Evolutionary conservation across 2,329 filamentous ascomycete species (phyloP).

Genomic region (Penicillium sclerotiorum): DNA sequence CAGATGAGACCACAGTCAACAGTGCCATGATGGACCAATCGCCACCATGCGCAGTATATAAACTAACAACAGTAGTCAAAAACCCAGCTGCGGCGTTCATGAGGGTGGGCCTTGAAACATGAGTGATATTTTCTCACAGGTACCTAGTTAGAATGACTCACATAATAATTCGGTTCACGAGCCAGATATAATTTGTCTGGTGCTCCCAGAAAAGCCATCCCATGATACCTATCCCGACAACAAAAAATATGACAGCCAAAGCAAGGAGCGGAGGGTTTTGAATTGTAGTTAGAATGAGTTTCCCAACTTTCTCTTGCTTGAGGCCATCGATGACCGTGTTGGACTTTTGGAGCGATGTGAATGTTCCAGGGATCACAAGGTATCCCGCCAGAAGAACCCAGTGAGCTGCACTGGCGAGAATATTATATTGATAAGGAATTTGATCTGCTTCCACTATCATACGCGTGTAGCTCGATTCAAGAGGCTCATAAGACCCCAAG

Average conservation of each 20-base stretch:
- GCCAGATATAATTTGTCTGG: slow-evolving; percentile 57
- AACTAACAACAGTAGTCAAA: slow-evolving; percentile 53
- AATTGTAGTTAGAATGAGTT: slow-evolving; percentile 35
- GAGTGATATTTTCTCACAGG: no score
- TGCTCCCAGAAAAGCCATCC: slow-evolving; percentile 49
- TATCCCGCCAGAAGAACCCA: slow-evolving; percentile 59
- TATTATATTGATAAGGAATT: slow-evolving; percentile 52
- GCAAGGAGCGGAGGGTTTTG: slow-evolving; percentile 48
- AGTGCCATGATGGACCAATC: slow-evolving; percentile 49
- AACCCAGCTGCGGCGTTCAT: slow-evolving; percentile 56
- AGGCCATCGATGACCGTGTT: slow-evolving; percentile 28
- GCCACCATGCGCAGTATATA: slow-evolving; percentile 53
- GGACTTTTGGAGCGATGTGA: slow-evolving; percentile 16
- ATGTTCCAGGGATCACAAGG: slow-evolving; percentile 33
- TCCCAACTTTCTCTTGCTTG: slow-evolving; percentile 30
- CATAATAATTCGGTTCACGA: slow-evolving; percentile 56
- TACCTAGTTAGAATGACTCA: slow-evolving; percentile 22
- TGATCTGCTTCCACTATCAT: slow-evolving; percentile 53
- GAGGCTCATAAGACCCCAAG: no score
- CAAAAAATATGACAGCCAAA: slow-evolving; percentile 49
- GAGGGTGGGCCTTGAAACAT: no score
- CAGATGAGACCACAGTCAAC: slow-evolving; percentile 36
- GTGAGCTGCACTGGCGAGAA: slow-evolving; percentile 49
- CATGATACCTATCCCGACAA: slow-evolving; percentile 46
- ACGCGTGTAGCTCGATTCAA: slow-evolving; percentile 45